Base-by-base conservation (phyloP, 2,329 filamentous ascomycete genomes). In the Waltergamsia citrina region DNA sequence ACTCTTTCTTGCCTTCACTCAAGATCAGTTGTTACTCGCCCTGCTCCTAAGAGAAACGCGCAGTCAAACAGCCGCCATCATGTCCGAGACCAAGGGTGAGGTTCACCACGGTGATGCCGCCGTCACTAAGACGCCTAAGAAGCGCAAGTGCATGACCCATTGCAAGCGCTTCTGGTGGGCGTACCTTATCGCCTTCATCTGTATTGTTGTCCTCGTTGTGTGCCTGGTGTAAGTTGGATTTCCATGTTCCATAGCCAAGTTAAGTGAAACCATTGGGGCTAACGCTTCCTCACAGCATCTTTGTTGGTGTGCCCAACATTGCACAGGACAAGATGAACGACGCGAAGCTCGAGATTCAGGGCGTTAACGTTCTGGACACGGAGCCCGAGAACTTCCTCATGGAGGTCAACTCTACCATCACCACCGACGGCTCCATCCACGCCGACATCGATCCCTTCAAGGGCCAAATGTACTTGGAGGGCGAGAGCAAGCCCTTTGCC, bases 131-230 rank as follows among this genome's bases (percentile, higher is more conserved):
- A 30, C 43, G 14, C 33, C 47, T 34, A 63, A 61, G 50, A 60
- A 54, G 41, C 54, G 59, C 38, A 51, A 51, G 20, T 57, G 59
- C 42, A 55, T 56, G 36, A 56, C 62, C 30, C 70, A 75, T 49
- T 68, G 66, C 50, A 63, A 55, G 47, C 63, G 59, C 43, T 78
- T 69, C 45, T 81, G 76, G 77, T 81, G 76, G 75, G 46, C 65
- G 41, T 65, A 77, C 44, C 50, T 78, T 38, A 56, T 80, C 38
- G 49, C 62, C 12, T 50, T 74, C 33, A 48, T 68, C 37, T 43
- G 63, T 39, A 53, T 75, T 29, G 51, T 69, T 28, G 60, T 75
- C 22, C 53, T 81, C 11, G 58, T 76, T 24, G 65, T 81, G 14
- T 61, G 71, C 25, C 57, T 77, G 25, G 53, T 80, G 76, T 80